Evolutionary conservation across 495 filamentous ascomycete genomes (phyloP).

Genomic region (Margaritispora aquatica): DNA sequence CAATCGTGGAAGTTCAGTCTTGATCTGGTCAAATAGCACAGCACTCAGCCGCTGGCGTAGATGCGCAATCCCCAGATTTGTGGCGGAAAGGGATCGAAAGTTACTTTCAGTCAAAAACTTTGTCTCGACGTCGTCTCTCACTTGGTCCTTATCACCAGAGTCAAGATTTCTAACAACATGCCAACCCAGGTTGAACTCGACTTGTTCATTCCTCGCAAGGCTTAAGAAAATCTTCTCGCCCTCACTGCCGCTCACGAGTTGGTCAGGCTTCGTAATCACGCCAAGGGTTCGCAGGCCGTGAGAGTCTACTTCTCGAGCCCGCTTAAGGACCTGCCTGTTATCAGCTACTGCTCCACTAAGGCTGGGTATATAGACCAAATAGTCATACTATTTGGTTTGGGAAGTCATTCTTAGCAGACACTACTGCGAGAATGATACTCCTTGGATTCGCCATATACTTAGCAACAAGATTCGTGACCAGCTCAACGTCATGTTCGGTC

Average conservation of each 20-base stretch:
- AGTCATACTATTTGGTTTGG: slow-evolving; percentile 33
- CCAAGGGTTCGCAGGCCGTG: slow-evolving; percentile 73
- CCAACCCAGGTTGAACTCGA: slow-evolving; percentile 42
- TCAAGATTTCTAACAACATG: slow-evolving; percentile 44
- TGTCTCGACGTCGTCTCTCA: slow-evolving; percentile 30
- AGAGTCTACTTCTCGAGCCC: slow-evolving; percentile 53
- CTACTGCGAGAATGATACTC: slow-evolving; percentile 59
- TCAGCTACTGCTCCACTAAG: slow-evolving; percentile 19
- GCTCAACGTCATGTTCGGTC: slow-evolving; percentile 37
- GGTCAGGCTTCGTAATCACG: slow-evolving; percentile 48
- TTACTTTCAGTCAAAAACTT: slow-evolving; percentile 36
- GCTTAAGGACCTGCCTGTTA: slow-evolving; percentile 62
- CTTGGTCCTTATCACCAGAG: slow-evolving; percentile 25
- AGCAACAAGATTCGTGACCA: slow-evolving; percentile 47
- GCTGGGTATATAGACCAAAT: slow-evolving; percentile 9
- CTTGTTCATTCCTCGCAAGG: slow-evolving; percentile 40
- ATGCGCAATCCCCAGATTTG: slow-evolving; percentile 36
- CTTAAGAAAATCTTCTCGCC: slow-evolving; percentile 31
- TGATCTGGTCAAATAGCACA: slow-evolving; percentile 51
- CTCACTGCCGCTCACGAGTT: slow-evolving; percentile 29
- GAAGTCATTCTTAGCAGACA: slow-evolving; percentile 58
- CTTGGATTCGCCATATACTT: slow-evolving; percentile 54
- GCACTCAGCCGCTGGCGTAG: slow-evolving; percentile 48
- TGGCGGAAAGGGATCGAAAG: slow-evolving; percentile 6
- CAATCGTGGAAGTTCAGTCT: slow-evolving; percentile 48